Evolutionary conservation across 1,284 basidiomycete genomes (phyloP), one percentile per base, ranked within the genome.

Genomic region (Microbotryum intermedium): DNA sequence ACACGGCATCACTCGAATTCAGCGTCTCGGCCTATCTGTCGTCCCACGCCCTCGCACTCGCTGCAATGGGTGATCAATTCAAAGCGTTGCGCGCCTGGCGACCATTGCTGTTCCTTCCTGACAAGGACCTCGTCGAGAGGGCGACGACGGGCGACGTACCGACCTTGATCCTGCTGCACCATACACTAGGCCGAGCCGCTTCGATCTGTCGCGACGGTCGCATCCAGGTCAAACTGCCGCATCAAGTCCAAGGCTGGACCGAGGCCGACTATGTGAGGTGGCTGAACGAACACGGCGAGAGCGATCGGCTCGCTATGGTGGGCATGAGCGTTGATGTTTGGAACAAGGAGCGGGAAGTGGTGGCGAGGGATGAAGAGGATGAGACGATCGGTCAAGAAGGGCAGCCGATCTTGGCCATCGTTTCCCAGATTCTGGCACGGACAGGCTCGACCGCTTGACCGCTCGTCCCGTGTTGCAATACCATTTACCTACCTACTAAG

Each of bases 1-100:
- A 97, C 73, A 93, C 95, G 90, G 88, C 93, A 0, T 88, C 92
- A 73, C 80, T 97, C 55, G 94, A 97, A 76, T 94, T 97, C 74
- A 84, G 86, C 7, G 53, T 74, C 16, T 64, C 66, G 13, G 72
- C 73, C 59, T 65, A 74, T 23, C 55, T 73, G 1, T 60, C 64
- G 2, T 58, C 64, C 9, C 63, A 71, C 49, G 67, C 65, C 13
- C 55, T 70, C n/a, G 53, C 50, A 18, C 51, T 70, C 13, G 51
- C 48, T 13, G 59, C 58, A 6, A 62, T 71, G 51, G 70, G 70
- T 18, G 69, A 68, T n/a, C 67, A 70, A 30, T 71, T 70, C 64
- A 66, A 64, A 50, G 60, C 64, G 11, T 39, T 72, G 18, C 57
- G 69, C 63, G 66, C 64, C 11, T 65, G 65, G 69, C 92, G 90